Evolutionary conservation across 805 yeast genomes (phyloP).

Genomic region (Dipodascus geniculatus): DNA sequence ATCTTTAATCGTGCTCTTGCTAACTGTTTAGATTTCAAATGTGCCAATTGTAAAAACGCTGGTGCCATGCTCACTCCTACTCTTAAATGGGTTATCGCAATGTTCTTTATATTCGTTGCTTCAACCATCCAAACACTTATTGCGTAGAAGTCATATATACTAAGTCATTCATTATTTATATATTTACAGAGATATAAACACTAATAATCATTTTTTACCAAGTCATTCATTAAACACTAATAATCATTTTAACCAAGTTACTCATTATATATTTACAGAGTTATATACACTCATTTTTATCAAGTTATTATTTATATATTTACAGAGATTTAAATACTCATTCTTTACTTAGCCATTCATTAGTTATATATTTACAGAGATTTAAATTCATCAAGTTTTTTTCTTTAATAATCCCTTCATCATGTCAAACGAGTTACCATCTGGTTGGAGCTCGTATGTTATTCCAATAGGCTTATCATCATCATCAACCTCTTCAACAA

Average conservation of each 20-base stretch:
- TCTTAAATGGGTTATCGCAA: conserved; percentile 13
- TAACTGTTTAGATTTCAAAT: background rate
- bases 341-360: too few relatives aligned
- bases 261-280: too few relatives aligned
- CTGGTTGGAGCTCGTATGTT: conserved; percentile 73
- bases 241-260: too few relatives aligned
- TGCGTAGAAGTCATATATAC: background rate
- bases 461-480: conserved; percentile 39
- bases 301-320: too few relatives aligned
- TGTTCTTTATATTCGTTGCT: conserved; percentile 9
- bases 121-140: conserved; percentile 2
- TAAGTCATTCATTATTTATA: background rate
- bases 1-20: background rate
- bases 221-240: background rate
- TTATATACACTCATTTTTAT: too few relatives aligned
- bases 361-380: background rate
- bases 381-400: conserved; percentile 24
- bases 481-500: conserved; percentile 55
- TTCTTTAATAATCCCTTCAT: conserved; percentile 75
- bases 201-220: too few relatives aligned
- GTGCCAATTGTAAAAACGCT: conserved; percentile 13
- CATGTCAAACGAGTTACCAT: conserved; percentile 95
- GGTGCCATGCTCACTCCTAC: conserved; percentile 10
- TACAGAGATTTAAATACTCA: conserved; percentile 1
- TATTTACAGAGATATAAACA: too few relatives aligned